Evolutionary conservation across 106 monocot species (phyloP).

Genomic region (Acorus gramineus): DNA sequence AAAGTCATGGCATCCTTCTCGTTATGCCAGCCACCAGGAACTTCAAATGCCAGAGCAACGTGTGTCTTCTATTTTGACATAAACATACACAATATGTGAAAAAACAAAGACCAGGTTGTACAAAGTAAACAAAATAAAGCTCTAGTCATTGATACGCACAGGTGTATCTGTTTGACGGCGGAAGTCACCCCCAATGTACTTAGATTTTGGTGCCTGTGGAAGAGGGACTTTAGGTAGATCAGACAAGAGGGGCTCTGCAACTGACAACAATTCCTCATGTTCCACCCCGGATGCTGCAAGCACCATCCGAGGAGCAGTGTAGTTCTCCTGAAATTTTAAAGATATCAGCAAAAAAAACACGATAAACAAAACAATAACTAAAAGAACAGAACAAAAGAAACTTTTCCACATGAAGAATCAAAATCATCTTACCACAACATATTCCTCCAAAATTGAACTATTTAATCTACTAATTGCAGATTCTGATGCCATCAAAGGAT

Average conservation of each 20-base stretch:
- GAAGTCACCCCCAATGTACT: slow-evolving; percentile 70
- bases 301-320: slow-evolving; percentile 61
- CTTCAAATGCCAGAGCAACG: slow-evolving; percentile 74
- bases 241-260: slow-evolving; percentile 55
- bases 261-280: slow-evolving; percentile 60
- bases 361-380: not conserved
- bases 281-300: slow-evolving; percentile 82
- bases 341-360: not conserved
- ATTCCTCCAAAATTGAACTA: slow-evolving; percentile 41
- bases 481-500: slow-evolving; percentile 61
- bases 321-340: slow-evolving; percentile 44
- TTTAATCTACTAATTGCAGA: slow-evolving; percentile 48
- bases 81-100: slow-evolving; percentile 2
- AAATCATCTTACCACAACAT: slow-evolving; percentile 46
- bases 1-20: slow-evolving; percentile 64
- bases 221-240: slow-evolving; percentile 48
- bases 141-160: slow-evolving; percentile 16
- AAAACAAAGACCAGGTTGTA: not conserved
- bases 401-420: not conserved
- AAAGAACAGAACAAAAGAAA: not conserved
- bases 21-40: slow-evolving; percentile 78
- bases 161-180: slow-evolving; percentile 58
- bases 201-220: slow-evolving; percentile 51
- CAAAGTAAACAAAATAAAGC: not conserved
- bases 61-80: slow-evolving; percentile 40